These are phyloP conservation scores for Gynochthodes officinalis DNA, from an alignment of 257 asterid species.

Conservation along the genomic window DNA sequence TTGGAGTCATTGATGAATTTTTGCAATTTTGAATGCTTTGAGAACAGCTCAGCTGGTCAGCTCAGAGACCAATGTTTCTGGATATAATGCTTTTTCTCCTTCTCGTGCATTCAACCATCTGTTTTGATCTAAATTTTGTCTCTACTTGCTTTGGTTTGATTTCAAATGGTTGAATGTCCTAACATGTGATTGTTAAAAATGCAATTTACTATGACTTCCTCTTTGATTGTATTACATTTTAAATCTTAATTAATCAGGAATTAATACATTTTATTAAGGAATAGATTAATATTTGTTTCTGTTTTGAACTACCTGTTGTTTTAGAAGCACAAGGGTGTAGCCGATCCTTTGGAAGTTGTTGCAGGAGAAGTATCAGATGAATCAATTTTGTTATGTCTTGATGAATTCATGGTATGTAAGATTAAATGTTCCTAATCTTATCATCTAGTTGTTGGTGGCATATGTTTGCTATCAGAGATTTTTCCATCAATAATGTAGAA, in stretches of 20 bases:
- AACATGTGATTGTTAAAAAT: neutral
- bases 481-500: neutral
- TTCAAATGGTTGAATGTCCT: neutral
- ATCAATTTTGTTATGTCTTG: constrained; percentile 82
- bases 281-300: neutral
- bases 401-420: constrained; percentile 79
- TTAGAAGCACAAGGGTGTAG: constrained; percentile 86
- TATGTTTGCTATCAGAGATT: neutral
- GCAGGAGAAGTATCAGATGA: constrained; percentile 87
- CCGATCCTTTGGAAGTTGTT: constrained; percentile 93
- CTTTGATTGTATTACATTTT: neutral
- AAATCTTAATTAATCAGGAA: neutral
- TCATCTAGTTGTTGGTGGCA: neutral
- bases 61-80: neutral
- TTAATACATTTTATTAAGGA: neutral
- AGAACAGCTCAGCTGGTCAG: neutral
- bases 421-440: neutral
- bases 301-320: constrained; percentile 15
- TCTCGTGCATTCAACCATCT: neutral
- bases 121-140: neutral
- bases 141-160: neutral
- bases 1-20: neutral
- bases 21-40: neutral
- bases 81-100: neutral
- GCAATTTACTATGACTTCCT: neutral